A percentile compares a stretch with the other conserved stretches of the same genome.
Conservation (phyloP, 2,329 filamentous ascomycete species). For the Fusarium pininemorale region DNA sequence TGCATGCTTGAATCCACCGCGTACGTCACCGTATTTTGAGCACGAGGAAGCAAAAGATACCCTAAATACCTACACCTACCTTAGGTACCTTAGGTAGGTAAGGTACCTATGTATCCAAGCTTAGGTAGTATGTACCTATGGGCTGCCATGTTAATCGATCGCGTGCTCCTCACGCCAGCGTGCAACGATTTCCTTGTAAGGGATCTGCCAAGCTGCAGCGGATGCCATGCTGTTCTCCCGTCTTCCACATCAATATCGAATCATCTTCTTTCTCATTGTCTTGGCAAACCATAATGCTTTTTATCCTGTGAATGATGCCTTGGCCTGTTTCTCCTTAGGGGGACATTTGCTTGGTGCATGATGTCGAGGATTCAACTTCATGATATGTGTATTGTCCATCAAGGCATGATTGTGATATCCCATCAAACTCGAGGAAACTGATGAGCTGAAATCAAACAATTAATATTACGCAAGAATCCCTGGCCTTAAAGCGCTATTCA, state of each 20-base stretch:
- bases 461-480: background rate
- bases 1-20: conserved; percentile 37
- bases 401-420: background rate
- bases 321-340: background rate
- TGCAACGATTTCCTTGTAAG: background rate
- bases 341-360: background rate
- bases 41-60: background rate
- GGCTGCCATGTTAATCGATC: conserved; percentile 17
- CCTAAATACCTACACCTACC: background rate
- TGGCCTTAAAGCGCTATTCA: background rate
- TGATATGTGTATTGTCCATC: background rate
- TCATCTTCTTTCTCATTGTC: conserved; percentile 11
- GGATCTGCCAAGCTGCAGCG: conserved; percentile 16
- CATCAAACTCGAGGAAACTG: background rate
- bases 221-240: conserved; percentile 19
- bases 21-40: conserved; percentile 38
- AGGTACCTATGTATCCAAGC: background rate
- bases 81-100: background rate
- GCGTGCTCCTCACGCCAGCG: conserved; percentile 26
- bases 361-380: background rate
- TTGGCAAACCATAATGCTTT: conserved; percentile 14
- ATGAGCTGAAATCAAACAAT: background rate
- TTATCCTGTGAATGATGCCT: background rate
- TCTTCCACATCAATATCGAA: conserved; percentile 23
- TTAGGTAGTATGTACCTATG: background rate